Base-by-base conservation (phyloP, 768 basidiomycete species). In the Leccinum olivaceopallidum region DNA sequence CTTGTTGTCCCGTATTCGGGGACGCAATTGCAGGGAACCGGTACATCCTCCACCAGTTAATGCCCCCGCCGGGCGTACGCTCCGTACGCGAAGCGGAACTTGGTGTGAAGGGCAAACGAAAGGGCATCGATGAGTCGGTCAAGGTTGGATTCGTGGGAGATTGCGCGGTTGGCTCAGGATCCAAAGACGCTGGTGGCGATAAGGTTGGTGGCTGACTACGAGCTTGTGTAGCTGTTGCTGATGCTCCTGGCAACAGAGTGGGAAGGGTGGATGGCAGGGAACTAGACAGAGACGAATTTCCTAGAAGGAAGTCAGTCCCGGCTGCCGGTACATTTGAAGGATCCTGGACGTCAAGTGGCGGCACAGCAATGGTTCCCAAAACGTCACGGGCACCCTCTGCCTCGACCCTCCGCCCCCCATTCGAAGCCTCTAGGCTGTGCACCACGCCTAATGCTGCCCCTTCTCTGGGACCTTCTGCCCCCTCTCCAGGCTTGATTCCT, bases 11-110 rank as follows among this genome's bases (percentile, higher is more conserved):
- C 50, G 58, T 60, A 57, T 68, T 65, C 8, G 79, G 73, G n/a
- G 81, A 77, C 14, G 75, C 64, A 64, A 91, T 87, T 42, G 89
- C 80, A 8, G 88, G 88, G 77, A 92, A 92, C n/a, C 90, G 83
- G 69, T 91, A 91, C 66, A 91, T 73, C 58, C 90, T 78, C 91
- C 91, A 92, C 85, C 90, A 89, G 68, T 92, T 92, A 59, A 92
- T 78, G 18, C 80, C 79, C 30, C 75, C 75, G 42, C 78, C 77
- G 18, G 77, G 75, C 18, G 74, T 71, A 53, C 70, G 78, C 64
- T 79, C 78, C 4, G 74, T 73, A 18, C 74, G 73, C 16, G 73
- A 68, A 51, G 74, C 63, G 30, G 76, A 73, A 39, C 71, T 73
- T 13, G 70, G 55, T 4, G 64, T 58, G 28, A 73, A 67, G 2